Evolutionary conservation across 768 basidiomycete genomes (phyloP), one percentile per base, ranked within the genome.

Genomic region (Guyanaporus albipodus): DNA sequence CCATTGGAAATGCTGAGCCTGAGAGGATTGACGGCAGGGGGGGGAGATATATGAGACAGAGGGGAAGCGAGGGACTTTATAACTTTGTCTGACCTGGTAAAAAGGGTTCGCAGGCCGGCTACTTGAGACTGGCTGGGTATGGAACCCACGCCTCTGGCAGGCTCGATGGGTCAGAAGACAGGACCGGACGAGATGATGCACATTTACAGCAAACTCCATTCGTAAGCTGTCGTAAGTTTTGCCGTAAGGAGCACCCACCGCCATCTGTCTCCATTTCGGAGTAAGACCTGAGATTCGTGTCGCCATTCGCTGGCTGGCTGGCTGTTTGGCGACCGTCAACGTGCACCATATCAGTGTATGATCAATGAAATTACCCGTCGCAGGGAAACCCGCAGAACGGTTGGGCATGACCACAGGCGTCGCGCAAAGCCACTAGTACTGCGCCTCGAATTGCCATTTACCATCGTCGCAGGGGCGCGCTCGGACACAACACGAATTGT

Each of bases 81-180:
- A 64, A 64, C 62, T 42, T 63, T 66, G 62, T 63, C 38, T 46
- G 32, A 48, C 38, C 27, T 60, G 38, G 46, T 33, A 51, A 57
- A 48, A 60, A 36, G 48, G 58, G 46, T 57, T 59, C 48, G 48
- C 50, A 51, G 46, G 29, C 44, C 48, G 57, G 53, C 17, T 53
- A 59, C 46, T 50, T 50, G 53, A 36, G 51, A 47, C 61, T 52
- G 57, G 36, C 61, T 57, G 48, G 46, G 52, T 59, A 64, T 60
- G 53, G 60, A 45, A 62, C 57, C 61, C 61, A 64, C 61, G 62
- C 60, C 47, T 62, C 37, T 59, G 59, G 42, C 60, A 61, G 61
- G 61, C 49, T 59, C 54, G 50, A 56, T 45, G 46, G 57, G 58
- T 55, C 56, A 64, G 62, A 61, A 55, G 60, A 61, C 55, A 48